phyloP scores from a whole-genome alignment of 192 early-diverging fungal genomes.

The Phycomyces nitens region DNA sequence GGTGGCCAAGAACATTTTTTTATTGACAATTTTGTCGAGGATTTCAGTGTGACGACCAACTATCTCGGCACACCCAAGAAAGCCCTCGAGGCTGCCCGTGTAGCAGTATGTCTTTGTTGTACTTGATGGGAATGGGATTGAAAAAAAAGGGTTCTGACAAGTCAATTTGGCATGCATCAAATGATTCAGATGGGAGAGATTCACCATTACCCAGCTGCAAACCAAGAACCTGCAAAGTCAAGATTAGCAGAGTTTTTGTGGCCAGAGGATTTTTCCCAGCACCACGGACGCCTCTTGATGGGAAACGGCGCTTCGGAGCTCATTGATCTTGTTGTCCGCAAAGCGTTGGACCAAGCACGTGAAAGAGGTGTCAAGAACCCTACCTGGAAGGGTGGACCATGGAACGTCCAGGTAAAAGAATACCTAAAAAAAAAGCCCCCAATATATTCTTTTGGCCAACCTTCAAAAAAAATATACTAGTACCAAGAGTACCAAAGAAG shows the following conservation, averaged over 20 bases:
- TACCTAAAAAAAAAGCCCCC: neutral
- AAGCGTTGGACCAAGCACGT: constrained; percentile 38
- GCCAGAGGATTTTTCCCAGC: constrained; percentile 53
- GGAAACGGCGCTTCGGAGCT: constrained; percentile 91
- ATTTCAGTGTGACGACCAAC: constrained; percentile 91
- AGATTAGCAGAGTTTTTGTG: constrained; percentile 77
- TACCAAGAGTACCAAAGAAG: constrained; percentile 91
- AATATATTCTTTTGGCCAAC: neutral
- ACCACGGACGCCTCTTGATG: constrained; percentile 67
- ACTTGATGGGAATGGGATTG: neutral
- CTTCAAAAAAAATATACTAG: constrained; percentile 25
- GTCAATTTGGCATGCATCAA: neutral
- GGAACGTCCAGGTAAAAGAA: constrained; percentile 59
- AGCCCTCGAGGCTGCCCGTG: constrained; percentile 69
- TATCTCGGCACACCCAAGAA: constrained; percentile 75
- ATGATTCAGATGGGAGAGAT: constrained; percentile 29
- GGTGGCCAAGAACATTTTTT: constrained; percentile 84
- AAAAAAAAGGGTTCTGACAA: neutral
- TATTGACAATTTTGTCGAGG: constrained; percentile 86
- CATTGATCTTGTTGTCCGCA: constrained; percentile 83
- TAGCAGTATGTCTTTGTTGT: constrained; percentile 51
- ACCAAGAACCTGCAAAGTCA: constrained; percentile 89
- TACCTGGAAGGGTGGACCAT: constrained; percentile 84
- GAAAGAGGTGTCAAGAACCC: constrained; percentile 44
- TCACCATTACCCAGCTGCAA: constrained; percentile 88